These are phyloP conservation scores for Mollisiaceae sp. DNA, from an alignment of 2,329 filamentous ascomycete genomes.

Conservation along the genomic window DNA sequence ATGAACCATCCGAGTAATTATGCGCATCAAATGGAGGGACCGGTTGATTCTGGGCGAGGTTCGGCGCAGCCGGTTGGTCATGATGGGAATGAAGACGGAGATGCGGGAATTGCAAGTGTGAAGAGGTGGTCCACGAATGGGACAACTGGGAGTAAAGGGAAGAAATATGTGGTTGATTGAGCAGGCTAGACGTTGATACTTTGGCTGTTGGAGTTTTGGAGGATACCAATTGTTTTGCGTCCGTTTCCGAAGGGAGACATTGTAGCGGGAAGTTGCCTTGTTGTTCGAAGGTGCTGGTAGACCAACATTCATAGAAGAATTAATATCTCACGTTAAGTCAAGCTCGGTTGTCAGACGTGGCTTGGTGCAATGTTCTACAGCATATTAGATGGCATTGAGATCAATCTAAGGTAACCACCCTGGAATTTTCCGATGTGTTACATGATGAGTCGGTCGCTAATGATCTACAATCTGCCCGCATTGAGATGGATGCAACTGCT, in stretches of 20 bases:
- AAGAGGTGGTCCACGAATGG: slow-evolving; percentile 1
- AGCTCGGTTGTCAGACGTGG: not conserved
- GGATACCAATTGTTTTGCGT: slow-evolving; percentile 9
- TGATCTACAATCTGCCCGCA: not conserved
- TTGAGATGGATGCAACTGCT: too few relatives aligned
- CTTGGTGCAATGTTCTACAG: not conserved
- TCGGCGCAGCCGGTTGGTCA: not conserved
- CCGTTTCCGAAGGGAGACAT: not conserved
- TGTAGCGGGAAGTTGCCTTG: not conserved
- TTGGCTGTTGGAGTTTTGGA: slow-evolving; percentile 1
- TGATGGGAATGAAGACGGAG: not conserved
- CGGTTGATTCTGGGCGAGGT: not conserved
- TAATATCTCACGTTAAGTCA: not conserved
- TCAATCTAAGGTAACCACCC: not conserved
- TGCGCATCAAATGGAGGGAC: slow-evolving; percentile 31
- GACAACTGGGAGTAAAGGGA: slow-evolving; percentile 1
- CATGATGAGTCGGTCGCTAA: not conserved
- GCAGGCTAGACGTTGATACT: not conserved
- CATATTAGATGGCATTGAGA: not conserved
- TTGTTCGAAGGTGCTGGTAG: not conserved
- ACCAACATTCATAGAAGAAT: slow-evolving; percentile 5
- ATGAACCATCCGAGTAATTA: slow-evolving; percentile 38
- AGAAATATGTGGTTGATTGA: slow-evolving; percentile 19
- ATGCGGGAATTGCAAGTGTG: not conserved
- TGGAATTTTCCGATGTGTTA: not conserved